phyloP scores from a whole-genome alignment of 2,329 filamentous ascomycete species.

The Elsinoe arachidis region DNA sequence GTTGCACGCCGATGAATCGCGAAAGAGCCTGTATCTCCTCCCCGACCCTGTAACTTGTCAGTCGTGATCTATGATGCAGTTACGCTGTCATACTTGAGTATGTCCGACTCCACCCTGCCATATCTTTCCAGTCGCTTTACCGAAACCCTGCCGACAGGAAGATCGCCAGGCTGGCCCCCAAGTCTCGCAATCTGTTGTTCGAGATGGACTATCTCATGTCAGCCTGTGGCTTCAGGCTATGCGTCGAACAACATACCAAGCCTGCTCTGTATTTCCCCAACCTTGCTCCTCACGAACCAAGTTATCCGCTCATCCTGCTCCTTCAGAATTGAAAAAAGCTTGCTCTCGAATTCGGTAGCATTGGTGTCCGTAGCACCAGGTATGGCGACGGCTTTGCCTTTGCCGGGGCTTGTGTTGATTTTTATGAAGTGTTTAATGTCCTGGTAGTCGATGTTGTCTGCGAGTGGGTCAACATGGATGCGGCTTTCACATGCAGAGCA shows the following conservation, averaged over 20 bases:
- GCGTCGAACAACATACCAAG: slow-evolving; percentile 44
- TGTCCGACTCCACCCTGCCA: slow-evolving; percentile 42
- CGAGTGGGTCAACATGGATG: slow-evolving; percentile 13
- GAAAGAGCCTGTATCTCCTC: slow-evolving; percentile 63
- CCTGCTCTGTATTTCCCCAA: slow-evolving; percentile 64
- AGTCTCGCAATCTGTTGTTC: slow-evolving; percentile 7
- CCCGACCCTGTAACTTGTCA: slow-evolving; percentile 43
- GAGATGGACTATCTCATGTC: slow-evolving; percentile 14
- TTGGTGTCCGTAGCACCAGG: slow-evolving; percentile 53
- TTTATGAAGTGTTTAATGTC: slow-evolving; percentile 80
- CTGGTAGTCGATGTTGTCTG: slow-evolving; percentile 85
- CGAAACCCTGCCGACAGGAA: slow-evolving; percentile 29
- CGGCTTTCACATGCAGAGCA: neutral
- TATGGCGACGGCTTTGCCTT: slow-evolving; percentile 62
- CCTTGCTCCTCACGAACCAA: slow-evolving; percentile 71
- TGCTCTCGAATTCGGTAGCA: slow-evolving; percentile 59
- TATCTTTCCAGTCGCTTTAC: slow-evolving; percentile 42
- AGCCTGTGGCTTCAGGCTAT: neutral
- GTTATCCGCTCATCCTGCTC: slow-evolving; percentile 69
- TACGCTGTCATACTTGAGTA: slow-evolving; percentile 31
- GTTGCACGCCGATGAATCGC: slow-evolving; percentile 65
- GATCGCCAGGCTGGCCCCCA: neutral
- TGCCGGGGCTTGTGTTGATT: slow-evolving; percentile 62
- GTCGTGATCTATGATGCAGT: neutral
- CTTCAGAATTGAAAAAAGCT: slow-evolving; percentile 62